Evolutionary conservation across 345 rosid genomes (phyloP), one percentile per base, ranked within the genome.

Genomic region (Rhodomyrtus tomentosa): DNA sequence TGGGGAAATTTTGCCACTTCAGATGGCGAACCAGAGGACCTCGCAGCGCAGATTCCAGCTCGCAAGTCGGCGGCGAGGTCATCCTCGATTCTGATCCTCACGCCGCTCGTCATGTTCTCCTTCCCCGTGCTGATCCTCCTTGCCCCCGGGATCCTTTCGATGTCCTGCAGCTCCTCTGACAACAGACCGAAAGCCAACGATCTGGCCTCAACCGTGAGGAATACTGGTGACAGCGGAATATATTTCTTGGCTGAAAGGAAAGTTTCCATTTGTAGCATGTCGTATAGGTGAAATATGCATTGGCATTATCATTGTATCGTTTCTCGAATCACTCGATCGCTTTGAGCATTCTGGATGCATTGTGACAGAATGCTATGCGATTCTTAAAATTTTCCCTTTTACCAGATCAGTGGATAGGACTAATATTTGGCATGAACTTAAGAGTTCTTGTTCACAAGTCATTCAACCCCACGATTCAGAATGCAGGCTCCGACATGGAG

Each of bases 51-150:
- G 14, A 21, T 90, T 62, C 93, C 93, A 15, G 32, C 89, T 25
- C 94, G 98, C 45, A 96, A 91, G 88, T 87, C 94, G 5, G 88
- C 55, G 82, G 51, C 85, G n/a, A 38, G 95, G 16, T 85, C 92
- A 7, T 91, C 96, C 51, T 93, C 94, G 48, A 54, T 79, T 10
- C 84, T 93, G 87, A 84, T 94, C 56, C 86, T 96, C 81, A 86
- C 91, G 12, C 55, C 90, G 88, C 89, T 96, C 82, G 84, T 94
- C 81, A 89, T 91, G 90, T 91, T 92, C 89, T 93, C 98, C 45
- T 90, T 95, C 90, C 90, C 92, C 51, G 90, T 93, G 76, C 86
- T 96, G 87, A 88, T 95, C 85, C 96, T 95, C 81, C 96, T 95
- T 62, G 92, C 91, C 5, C 90, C 59, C 72, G 97, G 98, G n/a